Evolutionary conservation across 768 basidiomycete species (phyloP).

Genomic region (Porpolomopsis calyptriformis): DNA sequence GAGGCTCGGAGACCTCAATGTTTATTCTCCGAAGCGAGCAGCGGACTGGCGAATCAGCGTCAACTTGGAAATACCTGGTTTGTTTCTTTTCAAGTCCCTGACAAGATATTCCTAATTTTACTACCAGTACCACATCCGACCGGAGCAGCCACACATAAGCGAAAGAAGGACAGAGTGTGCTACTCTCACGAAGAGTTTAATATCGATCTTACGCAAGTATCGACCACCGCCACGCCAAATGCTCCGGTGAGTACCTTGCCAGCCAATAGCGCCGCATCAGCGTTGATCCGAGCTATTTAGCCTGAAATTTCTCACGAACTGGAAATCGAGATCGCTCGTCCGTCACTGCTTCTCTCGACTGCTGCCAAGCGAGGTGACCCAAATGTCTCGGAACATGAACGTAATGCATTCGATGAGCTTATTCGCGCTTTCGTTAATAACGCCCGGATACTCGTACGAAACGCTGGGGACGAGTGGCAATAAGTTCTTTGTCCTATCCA

Average conservation of each 20-base stretch:
- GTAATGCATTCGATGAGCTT: slow-evolving; percentile 78
- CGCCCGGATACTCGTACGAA: slow-evolving; percentile 77
- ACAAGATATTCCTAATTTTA: neutral
- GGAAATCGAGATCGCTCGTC: slow-evolving; percentile 76
- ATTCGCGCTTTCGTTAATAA: slow-evolving; percentile 91
- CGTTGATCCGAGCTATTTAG: too few species aligned
- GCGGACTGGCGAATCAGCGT: slow-evolving; percentile 95
- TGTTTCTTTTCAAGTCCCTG: slow-evolving; percentile 17
- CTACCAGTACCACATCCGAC: slow-evolving; percentile 53
- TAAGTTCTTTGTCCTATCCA: too few species aligned
- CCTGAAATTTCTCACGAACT: slow-evolving; percentile 70
- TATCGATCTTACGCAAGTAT: slow-evolving; percentile 92
- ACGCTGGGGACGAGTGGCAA: slow-evolving; percentile 46
- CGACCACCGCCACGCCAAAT: slow-evolving; percentile 37
- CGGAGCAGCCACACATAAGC: slow-evolving; percentile 47
- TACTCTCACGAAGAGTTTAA: slow-evolving; percentile 90
- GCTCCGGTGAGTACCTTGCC: slow-evolving; percentile 45
- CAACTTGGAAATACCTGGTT: slow-evolving; percentile 82
- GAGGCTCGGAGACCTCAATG: slow-evolving; percentile 78
- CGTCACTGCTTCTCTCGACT: slow-evolving; percentile 58
- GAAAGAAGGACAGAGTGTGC: slow-evolving; percentile 83
- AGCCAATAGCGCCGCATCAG: too few species aligned
- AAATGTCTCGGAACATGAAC: slow-evolving; percentile 49
- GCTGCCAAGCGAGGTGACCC: slow-evolving; percentile 60
- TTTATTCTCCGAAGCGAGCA: slow-evolving; percentile 67